A percentile compares a stretch with the other conserved stretches of the same genome.
Conservation (phyloP, 306 rosid species). For the Coriaria nepalensis region DNA sequence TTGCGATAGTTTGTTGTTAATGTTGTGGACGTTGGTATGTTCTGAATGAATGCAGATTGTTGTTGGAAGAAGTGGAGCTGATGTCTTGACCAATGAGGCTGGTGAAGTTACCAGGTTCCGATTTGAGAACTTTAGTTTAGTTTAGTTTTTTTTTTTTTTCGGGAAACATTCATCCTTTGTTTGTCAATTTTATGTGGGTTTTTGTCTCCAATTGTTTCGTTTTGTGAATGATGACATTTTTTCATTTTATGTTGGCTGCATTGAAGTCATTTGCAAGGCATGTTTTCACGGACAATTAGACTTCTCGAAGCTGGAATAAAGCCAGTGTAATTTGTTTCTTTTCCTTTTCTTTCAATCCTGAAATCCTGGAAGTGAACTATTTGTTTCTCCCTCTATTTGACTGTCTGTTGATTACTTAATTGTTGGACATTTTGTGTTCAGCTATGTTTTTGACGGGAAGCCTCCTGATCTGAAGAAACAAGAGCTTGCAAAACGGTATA, state of each 20-base stretch:
- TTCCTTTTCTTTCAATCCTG: constrained; percentile 1
- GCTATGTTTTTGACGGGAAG: constrained; percentile 91
- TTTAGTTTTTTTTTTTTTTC: not conserved
- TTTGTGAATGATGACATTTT: constrained; percentile 6
- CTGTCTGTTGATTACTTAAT: not conserved
- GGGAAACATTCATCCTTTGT: not conserved
- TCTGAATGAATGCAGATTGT: constrained; percentile 55
- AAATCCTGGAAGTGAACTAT: not conserved
- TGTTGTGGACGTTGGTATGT: constrained; percentile 5
- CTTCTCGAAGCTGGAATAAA: constrained; percentile 93
- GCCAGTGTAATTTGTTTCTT: constrained; percentile 49
- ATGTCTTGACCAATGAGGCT: constrained; percentile 91
- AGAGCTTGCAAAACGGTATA: constrained; percentile 91
- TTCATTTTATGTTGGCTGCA: constrained; percentile 12
- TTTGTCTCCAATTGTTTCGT: no score
- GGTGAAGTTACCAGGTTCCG: constrained; percentile 92
- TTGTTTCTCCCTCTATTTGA: not conserved
- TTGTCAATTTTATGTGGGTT: not conserved
- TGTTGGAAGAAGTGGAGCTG: constrained; percentile 90
- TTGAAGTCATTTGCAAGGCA: constrained; percentile 90
- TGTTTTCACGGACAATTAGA: constrained; percentile 85
- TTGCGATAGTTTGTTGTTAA: no score
- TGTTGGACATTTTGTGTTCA: constrained; percentile 11
- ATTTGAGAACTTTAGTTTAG: not conserved
- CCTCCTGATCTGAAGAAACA: constrained; percentile 87